These are phyloP conservation scores for Dictyophora rubrovolvata DNA, from an alignment of 768 basidiomycete genomes.

Conservation along the genomic window DNA sequence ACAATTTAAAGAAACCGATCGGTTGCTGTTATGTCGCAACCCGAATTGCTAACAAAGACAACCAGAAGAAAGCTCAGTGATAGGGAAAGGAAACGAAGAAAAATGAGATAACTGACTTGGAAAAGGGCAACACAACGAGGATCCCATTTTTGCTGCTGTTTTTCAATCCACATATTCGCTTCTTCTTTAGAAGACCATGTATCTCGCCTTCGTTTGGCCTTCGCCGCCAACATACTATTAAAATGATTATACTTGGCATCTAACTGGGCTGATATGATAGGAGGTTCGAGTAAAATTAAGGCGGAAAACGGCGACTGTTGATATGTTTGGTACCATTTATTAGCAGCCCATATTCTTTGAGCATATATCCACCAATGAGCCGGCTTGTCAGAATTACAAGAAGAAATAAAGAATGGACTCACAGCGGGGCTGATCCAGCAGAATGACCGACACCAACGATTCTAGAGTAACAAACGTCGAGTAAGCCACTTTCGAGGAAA, in stretches of 20 bases:
- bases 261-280: conserved; percentile 28
- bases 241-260: conserved; percentile 29
- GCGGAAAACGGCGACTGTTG: conserved; percentile 20
- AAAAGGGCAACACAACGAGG: conserved; percentile 28
- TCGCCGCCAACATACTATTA: conserved; percentile 27
- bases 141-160: conserved; percentile 37
- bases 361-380: conserved; percentile 26
- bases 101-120: conserved; percentile 22
- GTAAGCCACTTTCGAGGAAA: conserved; percentile 22
- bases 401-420: conserved; percentile 6
- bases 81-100: conserved; percentile 1
- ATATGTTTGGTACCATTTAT: conserved; percentile 5
- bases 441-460: conserved; percentile 35
- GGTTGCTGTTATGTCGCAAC: conserved; percentile 10
- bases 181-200: conserved; percentile 31
- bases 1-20: conserved; percentile 31
- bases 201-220: conserved; percentile 26
- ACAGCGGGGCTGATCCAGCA: conserved; percentile 34
- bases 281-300: conserved; percentile 37
- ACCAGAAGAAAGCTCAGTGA: conserved; percentile 3
- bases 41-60: conserved; percentile 3
- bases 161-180: conserved; percentile 33
- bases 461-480: conserved; percentile 24
- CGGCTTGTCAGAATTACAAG: not conserved
- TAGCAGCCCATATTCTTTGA: conserved; percentile 21